Evolutionary conservation across 768 basidiomycete genomes (phyloP), one percentile per base, ranked within the genome.

Genomic region (Phaeolepiota aurea): DNA sequence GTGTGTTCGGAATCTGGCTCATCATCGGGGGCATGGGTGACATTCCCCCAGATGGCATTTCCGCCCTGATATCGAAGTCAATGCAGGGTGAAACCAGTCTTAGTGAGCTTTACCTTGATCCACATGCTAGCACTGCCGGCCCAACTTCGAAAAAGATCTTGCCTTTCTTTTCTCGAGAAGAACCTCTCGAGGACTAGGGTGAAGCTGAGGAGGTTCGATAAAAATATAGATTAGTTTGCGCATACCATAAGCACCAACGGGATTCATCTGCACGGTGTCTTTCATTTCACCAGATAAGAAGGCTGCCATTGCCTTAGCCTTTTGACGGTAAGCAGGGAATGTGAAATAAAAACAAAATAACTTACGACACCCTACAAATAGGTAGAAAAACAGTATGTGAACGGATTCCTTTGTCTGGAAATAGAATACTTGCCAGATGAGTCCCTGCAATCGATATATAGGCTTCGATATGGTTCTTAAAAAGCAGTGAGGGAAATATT

Each of bases 201-300:
- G n/a, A 14, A 22, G 5, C 16, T 32, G 37, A 4, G 12, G 36
- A 32, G 3, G 15, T 16, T 25, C 28, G 25, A 30, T 12, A 20
- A 19, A 18, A 38, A 21, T n/a, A n/a, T 31, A 11, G n/a, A n/a
- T n/a, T n/a, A n/a, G n/a, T n/a, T n/a, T n/a, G 7, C 36, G 44
- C 66, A 20, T 37, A 82, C 82, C 81, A 55, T 87, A 86, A 37
- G 80, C 77, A 12, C 83, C 87, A 11, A 82, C 85, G 11, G 83
- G 83, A 53, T 84, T 79, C 64, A 92, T 71, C 54, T 88, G 79
- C 3, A 90, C 87, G 0, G 90, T 93, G 49, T 94, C 89, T 55
- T 84, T 83, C 74, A 97, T 96, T 62, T 98, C 94, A 9, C 94
- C 94, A 0, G 88, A 91, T 30, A 97, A 66, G 56, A 97, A 89